These are phyloP conservation scores for Penicillium hordei DNA, from an alignment of 2,329 filamentous ascomycete genomes.

Conservation along the genomic window DNA sequence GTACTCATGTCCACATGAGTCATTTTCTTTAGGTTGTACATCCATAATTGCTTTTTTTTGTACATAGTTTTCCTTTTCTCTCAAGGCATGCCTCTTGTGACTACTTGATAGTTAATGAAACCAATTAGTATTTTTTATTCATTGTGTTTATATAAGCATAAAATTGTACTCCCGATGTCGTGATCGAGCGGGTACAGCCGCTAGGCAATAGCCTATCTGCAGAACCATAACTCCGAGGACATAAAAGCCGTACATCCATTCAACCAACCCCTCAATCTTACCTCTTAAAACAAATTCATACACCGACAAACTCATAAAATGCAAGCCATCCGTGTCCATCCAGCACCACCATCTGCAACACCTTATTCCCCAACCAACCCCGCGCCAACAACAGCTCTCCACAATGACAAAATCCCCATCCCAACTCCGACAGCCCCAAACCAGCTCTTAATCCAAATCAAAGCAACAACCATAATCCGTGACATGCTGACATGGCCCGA, in stretches of 20 bases:
- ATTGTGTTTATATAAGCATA: not conserved
- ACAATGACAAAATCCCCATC: conserved; percentile 24
- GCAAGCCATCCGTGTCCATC: conserved; percentile 27
- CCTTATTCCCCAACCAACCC: conserved; percentile 29
- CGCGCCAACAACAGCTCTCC: conserved; percentile 24
- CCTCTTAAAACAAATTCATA: too few relatives aligned
- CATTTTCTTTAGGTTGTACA: conserved; percentile 1
- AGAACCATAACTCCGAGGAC: not conserved
- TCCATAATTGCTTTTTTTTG: conserved; percentile 3
- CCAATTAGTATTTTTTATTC: not conserved
- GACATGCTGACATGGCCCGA: conserved; percentile 32
- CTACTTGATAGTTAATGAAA: not conserved
- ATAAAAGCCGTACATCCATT: not conserved
- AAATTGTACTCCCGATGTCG: not conserved
- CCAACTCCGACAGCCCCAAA: conserved; percentile 16
- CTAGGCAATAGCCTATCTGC: not conserved
- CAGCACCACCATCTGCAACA: conserved; percentile 10
- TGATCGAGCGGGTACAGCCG: not conserved
- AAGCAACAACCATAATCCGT: conserved; percentile 26
- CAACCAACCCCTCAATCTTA: not conserved
- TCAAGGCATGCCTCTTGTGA: not conserved
- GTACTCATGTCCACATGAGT: not conserved
- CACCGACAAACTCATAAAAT: conserved; percentile 8
- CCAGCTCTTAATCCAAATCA: conserved; percentile 25
- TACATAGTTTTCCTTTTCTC: conserved; percentile 1